Conservation (phyloP, 2,329 filamentous ascomycete species). For the Trichoderma oligosporum region DNA sequence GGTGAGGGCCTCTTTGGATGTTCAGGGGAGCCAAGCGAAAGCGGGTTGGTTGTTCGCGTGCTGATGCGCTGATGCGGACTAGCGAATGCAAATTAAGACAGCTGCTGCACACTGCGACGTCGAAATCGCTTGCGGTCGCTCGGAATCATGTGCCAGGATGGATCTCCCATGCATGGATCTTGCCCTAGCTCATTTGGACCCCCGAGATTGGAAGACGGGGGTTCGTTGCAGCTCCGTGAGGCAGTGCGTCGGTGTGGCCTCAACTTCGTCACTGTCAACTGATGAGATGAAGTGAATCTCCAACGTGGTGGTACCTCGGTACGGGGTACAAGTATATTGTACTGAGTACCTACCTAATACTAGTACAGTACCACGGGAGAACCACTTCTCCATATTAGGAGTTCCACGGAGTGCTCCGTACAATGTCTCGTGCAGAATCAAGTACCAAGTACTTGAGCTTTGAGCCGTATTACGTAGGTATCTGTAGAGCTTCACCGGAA, state of each 20-base stretch:
- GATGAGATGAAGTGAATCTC: too few species aligned
- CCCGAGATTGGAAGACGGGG: slow-evolving; percentile 14
- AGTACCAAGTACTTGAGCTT: too few species aligned
- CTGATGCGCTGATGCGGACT: not conserved
- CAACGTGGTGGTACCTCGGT: too few species aligned
- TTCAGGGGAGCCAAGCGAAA: slow-evolving; percentile 17
- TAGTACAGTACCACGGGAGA: too few species aligned
- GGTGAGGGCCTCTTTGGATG: slow-evolving; percentile 3
- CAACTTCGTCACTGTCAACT: too few species aligned
- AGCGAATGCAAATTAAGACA: slow-evolving; percentile 10
- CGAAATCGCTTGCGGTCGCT: slow-evolving; percentile 10
- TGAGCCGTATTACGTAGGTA: too few species aligned
- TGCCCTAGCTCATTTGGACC: slow-evolving; percentile 18
- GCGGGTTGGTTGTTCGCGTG: slow-evolving; percentile 14
- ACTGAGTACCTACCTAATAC: too few species aligned
- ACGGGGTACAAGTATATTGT: too few species aligned
- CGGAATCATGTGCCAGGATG: slow-evolving; percentile 19
- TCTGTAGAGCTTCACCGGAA: slow-evolving; percentile 15
- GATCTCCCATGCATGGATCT: slow-evolving; percentile 17
- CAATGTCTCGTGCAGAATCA: too few species aligned
- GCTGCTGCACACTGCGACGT: slow-evolving; percentile 1
- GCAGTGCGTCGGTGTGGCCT: not conserved
- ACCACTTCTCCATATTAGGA: too few species aligned
- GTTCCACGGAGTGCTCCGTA: too few species aligned
- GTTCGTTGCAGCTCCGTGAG: slow-evolving; percentile 6